Conservation (phyloP, 2,329 filamentous ascomycete species). For the Calonectria hongkongensis region DNA sequence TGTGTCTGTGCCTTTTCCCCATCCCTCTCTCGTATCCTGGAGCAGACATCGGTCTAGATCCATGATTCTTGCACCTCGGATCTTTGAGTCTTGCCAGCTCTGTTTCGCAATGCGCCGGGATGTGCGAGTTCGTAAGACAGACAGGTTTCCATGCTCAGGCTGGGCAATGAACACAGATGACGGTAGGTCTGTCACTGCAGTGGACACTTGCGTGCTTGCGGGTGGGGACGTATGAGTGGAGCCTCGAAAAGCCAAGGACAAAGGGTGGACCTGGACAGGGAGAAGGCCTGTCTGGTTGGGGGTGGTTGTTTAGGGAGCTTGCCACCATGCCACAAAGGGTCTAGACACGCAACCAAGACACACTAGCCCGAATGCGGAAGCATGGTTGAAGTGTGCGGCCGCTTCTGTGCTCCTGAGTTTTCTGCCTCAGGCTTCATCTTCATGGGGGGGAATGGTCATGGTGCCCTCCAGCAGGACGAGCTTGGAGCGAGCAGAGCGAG, state of each 20-base stretch:
- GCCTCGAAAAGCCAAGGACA: slow-evolving; percentile 21
- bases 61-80: slow-evolving; percentile 12
- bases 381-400: slow-evolving; percentile 42
- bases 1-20: slow-evolving; percentile 11
- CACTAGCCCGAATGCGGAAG: slow-evolving; percentile 42
- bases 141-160: slow-evolving; percentile 33
- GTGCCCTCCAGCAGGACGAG: slow-evolving; percentile 21
- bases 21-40: slow-evolving; percentile 24
- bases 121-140: slow-evolving; percentile 34
- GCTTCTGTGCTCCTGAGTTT: slow-evolving; percentile 34
- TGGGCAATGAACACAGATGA: slow-evolving; percentile 39
- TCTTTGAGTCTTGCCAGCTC: slow-evolving; percentile 12
- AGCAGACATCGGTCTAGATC: slow-evolving; percentile 11
- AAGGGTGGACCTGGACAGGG: slow-evolving; percentile 28
- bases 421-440: slow-evolving; percentile 45
- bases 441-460: slow-evolving; percentile 3
- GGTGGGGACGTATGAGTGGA: slow-evolving; percentile 28
- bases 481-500: neutral
- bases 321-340: slow-evolving; percentile 34
- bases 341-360: slow-evolving; percentile 4
- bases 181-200: slow-evolving; percentile 33
- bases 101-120: slow-evolving; percentile 24
- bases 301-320: slow-evolving; percentile 19
- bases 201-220: slow-evolving; percentile 30
- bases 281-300: slow-evolving; percentile 11